Evolutionary conservation across 768 basidiomycete genomes (phyloP), one percentile per base, ranked within the genome.

Genomic region (Glaciozyma martinii): DNA sequence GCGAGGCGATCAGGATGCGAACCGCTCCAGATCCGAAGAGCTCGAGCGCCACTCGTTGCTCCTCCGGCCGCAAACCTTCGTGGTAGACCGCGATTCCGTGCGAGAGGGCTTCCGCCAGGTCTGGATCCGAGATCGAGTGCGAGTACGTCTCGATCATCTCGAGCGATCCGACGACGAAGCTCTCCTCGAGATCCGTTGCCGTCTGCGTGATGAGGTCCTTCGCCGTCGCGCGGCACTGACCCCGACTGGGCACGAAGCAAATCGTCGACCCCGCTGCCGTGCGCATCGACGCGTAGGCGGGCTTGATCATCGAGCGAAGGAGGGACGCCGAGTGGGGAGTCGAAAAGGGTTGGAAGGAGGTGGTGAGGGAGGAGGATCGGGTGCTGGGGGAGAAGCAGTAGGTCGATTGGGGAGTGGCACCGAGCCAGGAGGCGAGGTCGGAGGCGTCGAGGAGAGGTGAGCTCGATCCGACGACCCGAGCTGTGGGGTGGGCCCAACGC

Each of bases 61-160:
- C 93, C 16, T 78, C 63, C 66, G 81, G 84, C 10, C 80, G 76
- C 53, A 93, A 78, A 2, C 85, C 86, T n/a, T 82, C 80, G 74
- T 92, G 85, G 77, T 86, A 89, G 68, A 98, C 82, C 15, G 90
- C 94, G 46, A 97, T 83, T 1, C 95, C 95, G 73, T 87, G 88
- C 27, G 85, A 81, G 52, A 94, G 77, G 52, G 85, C 85, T 73
- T 98, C 86, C 32, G 80, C 76, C 5, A 94, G 79, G 30, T 81
- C 77, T 21, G 71, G 68, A 72, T 93, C 87, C 60, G 82, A 81
- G 16, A 97, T 76, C 55, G 82, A 79, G 40, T 77, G 75, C 30
- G 86, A 77, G 72, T 82, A 80, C 53, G 81, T 79, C 71, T 87
- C 84, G 43, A 95, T 76, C 18, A 80, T 77, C 25, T 84, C 82